A percentile compares a stretch with the other conserved stretches of the same genome.
phyloP scores from a whole-genome alignment of 148 eudicot genomes.

The Cornus kousa region DNA sequence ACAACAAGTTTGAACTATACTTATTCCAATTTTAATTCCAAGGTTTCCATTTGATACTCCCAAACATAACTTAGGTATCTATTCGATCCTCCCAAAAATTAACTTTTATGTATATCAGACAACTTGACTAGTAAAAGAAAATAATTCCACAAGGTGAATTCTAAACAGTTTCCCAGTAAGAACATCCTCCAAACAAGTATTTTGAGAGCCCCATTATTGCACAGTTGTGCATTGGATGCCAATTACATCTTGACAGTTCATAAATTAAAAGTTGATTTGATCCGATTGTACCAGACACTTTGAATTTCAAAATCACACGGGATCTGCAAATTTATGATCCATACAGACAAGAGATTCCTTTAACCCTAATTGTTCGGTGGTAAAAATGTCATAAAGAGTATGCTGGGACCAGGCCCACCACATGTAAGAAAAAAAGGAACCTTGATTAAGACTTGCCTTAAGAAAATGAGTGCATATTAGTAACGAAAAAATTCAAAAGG shows the following conservation, averaged over 20 bases:
- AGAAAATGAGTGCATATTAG: not conserved
- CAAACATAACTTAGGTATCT: too few relatives aligned
- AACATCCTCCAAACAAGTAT: too few relatives aligned
- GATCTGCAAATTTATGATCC: not conserved
- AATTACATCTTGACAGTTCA: not conserved
- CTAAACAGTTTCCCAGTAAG: too few relatives aligned
- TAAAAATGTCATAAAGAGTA: not conserved
- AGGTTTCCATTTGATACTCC: too few relatives aligned
- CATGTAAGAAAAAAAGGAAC: not conserved
- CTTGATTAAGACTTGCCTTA: not conserved
- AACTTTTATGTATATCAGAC: too few relatives aligned
- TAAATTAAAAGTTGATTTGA: not conserved
- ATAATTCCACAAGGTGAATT: too few relatives aligned
- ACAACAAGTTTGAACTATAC: too few relatives aligned
- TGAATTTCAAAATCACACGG: not conserved
- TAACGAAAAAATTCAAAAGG: not conserved
- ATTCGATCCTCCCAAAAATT: too few relatives aligned
- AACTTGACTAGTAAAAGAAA: too few relatives aligned
- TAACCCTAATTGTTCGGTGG: not conserved
- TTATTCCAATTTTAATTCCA: too few relatives aligned
- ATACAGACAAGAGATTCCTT: not conserved
- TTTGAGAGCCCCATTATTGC: too few relatives aligned
- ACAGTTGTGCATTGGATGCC: not conserved
- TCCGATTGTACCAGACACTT: not conserved
- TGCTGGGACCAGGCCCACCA: not conserved